Evolutionary conservation across 2,329 filamentous ascomycete species (phyloP), one percentile per base, ranked within the genome.

Genomic region (Microsporum canis): DNA sequence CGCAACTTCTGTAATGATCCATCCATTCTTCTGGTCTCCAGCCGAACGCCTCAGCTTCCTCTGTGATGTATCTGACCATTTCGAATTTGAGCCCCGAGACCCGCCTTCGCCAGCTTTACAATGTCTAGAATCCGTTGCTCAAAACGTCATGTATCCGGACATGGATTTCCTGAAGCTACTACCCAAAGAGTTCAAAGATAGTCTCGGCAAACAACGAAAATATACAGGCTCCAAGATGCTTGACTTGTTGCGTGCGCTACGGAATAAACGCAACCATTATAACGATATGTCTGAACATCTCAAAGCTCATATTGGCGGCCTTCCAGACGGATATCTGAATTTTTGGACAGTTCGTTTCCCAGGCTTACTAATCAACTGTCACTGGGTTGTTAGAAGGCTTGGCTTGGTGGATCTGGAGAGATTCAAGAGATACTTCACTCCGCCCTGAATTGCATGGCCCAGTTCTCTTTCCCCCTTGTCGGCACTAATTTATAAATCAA

Each of bases 251-350:
- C 83, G 94, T 1, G 94, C 92, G 1, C 78, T 99, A 61, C 82
- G 94, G 29, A 99, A 99, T 76, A 99, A 99, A 82, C 89, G 88
- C 68, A 96, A 97, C 65, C 94, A 99, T 71, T 99, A 96, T 72
- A 91, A 96, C 70, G 94, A 99, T 72, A 92, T 99, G 89, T 82
- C 88, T 5, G 88, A 91, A 12, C 77, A 84, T 57, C 82, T 96
- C 64, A 92, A 87, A 74, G 78, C 79, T 57, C 79, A 81, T 67
- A 88, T 96, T 0, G 91, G 90, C 0, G 76, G 85, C 6, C 71
- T 92, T 62, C 88, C 90, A 0, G 86, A 90, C 12, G 89, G 89
- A 0, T 96, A 96, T 70, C 77, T 96, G 51, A 80, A 79, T 8
- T 96, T 95, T 70, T 96, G 91, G 89, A 88, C 88, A 0, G 78